These are phyloP conservation scores for Kernera saxatilis DNA, from an alignment of 345 rosid genomes.

Conservation along the genomic window DNA sequence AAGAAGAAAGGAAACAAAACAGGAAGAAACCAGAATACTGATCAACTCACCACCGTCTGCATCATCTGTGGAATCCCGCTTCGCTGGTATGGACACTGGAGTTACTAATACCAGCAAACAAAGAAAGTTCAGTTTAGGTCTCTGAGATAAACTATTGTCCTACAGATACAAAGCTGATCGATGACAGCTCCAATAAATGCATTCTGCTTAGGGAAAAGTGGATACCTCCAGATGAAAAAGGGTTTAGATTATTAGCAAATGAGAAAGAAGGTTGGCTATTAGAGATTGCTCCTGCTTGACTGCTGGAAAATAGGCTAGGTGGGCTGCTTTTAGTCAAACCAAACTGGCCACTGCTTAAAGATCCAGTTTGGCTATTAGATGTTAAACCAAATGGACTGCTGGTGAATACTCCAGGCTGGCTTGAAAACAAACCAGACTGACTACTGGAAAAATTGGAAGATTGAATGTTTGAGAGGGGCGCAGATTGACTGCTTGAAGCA, in stretches of 20 bases:
- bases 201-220: neutral
- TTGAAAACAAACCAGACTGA: constrained; percentile 28
- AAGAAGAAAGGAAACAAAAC: neutral
- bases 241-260: constrained; percentile 14
- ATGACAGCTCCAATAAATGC: neutral
- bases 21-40: neutral
- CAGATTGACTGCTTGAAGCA: constrained; percentile 19
- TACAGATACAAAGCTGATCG: neutral
- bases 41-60: constrained; percentile 26
- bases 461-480: constrained; percentile 27
- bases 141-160: neutral
- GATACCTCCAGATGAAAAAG: constrained; percentile 31
- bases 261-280: constrained; percentile 27
- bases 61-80: constrained; percentile 24
- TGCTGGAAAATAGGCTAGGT: constrained; percentile 36
- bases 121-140: neutral
- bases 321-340: constrained; percentile 24
- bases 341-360: constrained; percentile 24
- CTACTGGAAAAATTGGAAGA: constrained; percentile 21
- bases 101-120: constrained; percentile 11
- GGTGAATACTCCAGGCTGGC: constrained; percentile 28
- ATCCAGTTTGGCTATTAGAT: constrained; percentile 20
- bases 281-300: constrained; percentile 30
- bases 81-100: constrained; percentile 24
- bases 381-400: constrained; percentile 17